Percentiles rank a stretch among this genome's conserved stretches.
These are phyloP conservation scores for Helianthus tuberosus DNA, from an alignment of 129 eudicot genomes.

Conservation along the genomic window DNA sequence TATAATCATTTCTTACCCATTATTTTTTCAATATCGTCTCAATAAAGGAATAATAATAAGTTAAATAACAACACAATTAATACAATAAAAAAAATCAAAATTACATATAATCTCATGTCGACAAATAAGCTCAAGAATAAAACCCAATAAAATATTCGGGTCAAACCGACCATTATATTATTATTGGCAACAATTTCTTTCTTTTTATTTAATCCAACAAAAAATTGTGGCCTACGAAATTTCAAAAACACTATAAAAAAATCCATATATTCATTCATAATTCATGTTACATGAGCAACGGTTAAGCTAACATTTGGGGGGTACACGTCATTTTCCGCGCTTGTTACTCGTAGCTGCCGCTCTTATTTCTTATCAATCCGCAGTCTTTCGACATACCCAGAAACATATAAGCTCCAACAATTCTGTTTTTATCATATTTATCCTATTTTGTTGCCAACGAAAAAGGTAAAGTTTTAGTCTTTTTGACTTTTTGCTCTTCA, in stretches of 20 bases:
- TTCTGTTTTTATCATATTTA: neutral
- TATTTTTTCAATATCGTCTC: neutral
- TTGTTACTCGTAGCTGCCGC: conserved; percentile 18
- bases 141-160: neutral
- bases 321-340: conserved; percentile 10
- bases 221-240: neutral
- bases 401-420: conserved; percentile 4
- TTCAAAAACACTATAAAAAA: conserved; percentile 6
- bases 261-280: neutral
- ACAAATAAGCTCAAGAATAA: neutral
- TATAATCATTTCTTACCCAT: neutral
- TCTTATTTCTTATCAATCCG: conserved; percentile 18
- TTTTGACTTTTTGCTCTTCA: conserved; percentile 5
- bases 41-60: neutral
- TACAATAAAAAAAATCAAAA: neutral
- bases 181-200: neutral
- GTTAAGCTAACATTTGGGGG: conserved; percentile 22
- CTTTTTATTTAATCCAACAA: neutral
- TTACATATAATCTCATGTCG: neutral
- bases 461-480: conserved; percentile 12
- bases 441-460: neutral
- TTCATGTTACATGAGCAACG: neutral
- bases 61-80: neutral
- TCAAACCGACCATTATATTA: conserved; percentile 16
- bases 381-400: neutral